Percentiles rank a stretch among this genome's conserved stretches.
phyloP scores from a whole-genome alignment of 331 rosid species.

The Saraca asoca region DNA sequence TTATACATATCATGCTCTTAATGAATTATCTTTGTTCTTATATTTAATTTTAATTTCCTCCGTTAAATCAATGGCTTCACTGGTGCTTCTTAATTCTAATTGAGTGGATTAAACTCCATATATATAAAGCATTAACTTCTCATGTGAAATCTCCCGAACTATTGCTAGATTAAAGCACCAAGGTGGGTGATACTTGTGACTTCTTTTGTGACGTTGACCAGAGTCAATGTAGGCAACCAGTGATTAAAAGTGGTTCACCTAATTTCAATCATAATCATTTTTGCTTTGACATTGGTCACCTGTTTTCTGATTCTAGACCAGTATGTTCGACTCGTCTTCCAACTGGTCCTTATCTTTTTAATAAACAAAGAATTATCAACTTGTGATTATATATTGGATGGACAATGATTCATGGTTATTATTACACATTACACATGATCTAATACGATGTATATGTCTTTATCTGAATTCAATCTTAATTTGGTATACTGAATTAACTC shows the following conservation, averaged over 20 bases:
- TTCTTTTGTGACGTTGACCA: constrained; percentile 31
- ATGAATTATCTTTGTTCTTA: too few species aligned
- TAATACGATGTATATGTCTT: too few species aligned
- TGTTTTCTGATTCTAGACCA: not conserved
- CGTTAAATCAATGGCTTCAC: too few species aligned
- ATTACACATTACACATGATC: too few species aligned
- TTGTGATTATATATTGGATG: not conserved
- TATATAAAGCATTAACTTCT: constrained; percentile 22
- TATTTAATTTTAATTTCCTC: too few species aligned
- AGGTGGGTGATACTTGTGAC: constrained; percentile 30
- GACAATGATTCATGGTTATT: too few species aligned
- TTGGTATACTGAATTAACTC: too few species aligned
- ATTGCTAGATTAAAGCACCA: constrained; percentile 20
- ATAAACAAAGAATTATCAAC: constrained; percentile 1
- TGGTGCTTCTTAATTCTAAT: too few species aligned
- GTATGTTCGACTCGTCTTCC: not conserved
- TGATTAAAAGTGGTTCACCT: constrained; percentile 6
- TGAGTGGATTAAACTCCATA: not conserved
- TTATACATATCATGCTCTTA: too few species aligned
- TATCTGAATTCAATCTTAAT: too few species aligned
- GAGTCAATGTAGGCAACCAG: not conserved
- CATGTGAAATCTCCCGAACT: constrained; percentile 23
- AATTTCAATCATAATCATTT: not conserved
- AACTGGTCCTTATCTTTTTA: not conserved
- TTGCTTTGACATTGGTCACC: not conserved